Evolutionary conservation across 345 rosid genomes (phyloP).

Genomic region (Bruguiera gymnorhiza): DNA sequence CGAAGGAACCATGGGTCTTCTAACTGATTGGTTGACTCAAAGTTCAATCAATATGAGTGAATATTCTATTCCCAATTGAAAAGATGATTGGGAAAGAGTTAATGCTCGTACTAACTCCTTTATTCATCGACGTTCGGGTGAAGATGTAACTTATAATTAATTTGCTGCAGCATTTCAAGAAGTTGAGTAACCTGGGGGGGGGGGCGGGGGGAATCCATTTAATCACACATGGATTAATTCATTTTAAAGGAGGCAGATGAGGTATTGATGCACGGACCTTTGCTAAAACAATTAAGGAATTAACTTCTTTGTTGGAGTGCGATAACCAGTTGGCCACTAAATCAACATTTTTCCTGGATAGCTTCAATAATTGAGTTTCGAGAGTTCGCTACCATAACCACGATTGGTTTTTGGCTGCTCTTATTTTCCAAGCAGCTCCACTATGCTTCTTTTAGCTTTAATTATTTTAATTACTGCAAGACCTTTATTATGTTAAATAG

Average conservation of each 20-base stretch:
- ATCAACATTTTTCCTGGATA: slow-evolving; percentile 3
- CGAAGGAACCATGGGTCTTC: background rate
- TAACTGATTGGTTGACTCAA: background rate
- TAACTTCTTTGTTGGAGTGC: slow-evolving; percentile 29
- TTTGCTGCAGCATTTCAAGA: background rate
- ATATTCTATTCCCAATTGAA: background rate
- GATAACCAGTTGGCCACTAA: slow-evolving; percentile 21
- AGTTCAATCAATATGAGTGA: background rate
- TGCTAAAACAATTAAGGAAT: background rate
- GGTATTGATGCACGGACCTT: background rate
- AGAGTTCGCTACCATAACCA: slow-evolving; percentile 17
- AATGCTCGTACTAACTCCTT: background rate
- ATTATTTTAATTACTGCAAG: background rate
- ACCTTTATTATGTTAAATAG: background rate
- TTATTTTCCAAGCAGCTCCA: slow-evolving; percentile 13
- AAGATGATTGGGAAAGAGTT: background rate
- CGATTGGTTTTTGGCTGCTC: slow-evolving; percentile 18
- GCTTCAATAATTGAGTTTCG: slow-evolving; percentile 9
- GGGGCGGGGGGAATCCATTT: background rate
- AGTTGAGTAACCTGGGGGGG: background rate
- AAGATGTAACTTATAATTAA: background rate
- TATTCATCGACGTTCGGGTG: background rate
- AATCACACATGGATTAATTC: slow-evolving; percentile 3
- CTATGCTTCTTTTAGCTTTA: background rate
- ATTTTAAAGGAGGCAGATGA: background rate